A percentile compares a stretch with the other conserved stretches of the same genome.
These are phyloP conservation scores for Cydonia oblonga DNA, from an alignment of 331 rosid genomes.

Conservation along the genomic window DNA sequence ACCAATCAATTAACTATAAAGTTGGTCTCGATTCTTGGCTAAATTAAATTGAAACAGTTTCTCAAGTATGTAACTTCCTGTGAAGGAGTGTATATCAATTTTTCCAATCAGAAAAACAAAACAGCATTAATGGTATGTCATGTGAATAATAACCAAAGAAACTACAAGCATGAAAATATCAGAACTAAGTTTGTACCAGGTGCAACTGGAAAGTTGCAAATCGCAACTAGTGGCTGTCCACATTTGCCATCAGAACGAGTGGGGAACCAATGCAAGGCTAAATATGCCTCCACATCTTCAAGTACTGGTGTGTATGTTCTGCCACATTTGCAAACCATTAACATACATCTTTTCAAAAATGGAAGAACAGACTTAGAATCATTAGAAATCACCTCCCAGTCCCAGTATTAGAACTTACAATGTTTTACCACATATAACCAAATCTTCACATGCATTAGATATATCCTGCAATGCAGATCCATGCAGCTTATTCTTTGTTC, in stretches of 20 bases:
- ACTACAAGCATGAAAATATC: neutral
- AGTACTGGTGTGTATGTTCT: conserved; percentile 68
- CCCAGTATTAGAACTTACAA: conserved; percentile 38
- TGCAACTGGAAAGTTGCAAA: conserved; percentile 48
- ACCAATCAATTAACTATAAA: neutral
- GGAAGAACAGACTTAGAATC: neutral
- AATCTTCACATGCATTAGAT: conserved; percentile 43
- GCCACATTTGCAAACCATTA: conserved; percentile 19
- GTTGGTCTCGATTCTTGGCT: neutral
- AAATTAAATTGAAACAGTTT: neutral
- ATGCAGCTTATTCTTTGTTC: conserved; percentile 48
- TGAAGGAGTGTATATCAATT: neutral
- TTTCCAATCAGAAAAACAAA: neutral
- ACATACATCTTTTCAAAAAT: conserved; percentile 9
- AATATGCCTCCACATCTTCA: conserved; percentile 69
- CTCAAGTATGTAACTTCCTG: conserved; percentile 1
- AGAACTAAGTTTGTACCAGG: conserved; percentile 43
- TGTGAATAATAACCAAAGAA: neutral
- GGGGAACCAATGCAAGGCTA: conserved; percentile 85
- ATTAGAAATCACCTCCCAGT: conserved; percentile 7
- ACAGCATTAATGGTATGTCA: neutral
- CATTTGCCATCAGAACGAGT: conserved; percentile 60
- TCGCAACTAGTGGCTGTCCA: conserved; percentile 67
- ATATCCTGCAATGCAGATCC: conserved; percentile 50
- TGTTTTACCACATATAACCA: conserved; percentile 44